Conservation (phyloP, 2,329 filamentous ascomycete genomes). For the Cladophialophora yegresii region DNA sequence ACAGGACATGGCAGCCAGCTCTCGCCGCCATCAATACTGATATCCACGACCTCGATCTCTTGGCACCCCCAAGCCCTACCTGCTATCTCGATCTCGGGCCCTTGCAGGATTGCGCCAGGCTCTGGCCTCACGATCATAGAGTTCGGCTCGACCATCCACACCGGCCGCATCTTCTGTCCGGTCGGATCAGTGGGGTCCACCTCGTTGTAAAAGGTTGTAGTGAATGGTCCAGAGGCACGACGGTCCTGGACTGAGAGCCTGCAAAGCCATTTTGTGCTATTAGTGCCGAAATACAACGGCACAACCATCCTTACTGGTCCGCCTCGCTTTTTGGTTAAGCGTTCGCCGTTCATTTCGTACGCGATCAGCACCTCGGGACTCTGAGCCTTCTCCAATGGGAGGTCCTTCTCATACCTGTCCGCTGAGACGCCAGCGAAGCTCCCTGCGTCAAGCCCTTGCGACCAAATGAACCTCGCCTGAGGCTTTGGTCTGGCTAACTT, state of each 20-base stretch:
- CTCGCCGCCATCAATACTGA: conserved; percentile 23
- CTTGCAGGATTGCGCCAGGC: conserved; percentile 19
- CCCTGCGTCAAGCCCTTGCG: conserved; percentile 31
- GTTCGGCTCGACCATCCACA: conserved; percentile 34
- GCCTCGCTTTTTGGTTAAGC: conserved; percentile 29
- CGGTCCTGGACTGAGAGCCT: conserved; percentile 27
- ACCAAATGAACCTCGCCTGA: conserved; percentile 29
- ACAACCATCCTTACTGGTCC: conserved; percentile 34
- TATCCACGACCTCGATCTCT: conserved; percentile 26
- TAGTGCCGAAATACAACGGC: conserved; percentile 34
- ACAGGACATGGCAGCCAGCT: conserved; percentile 19
- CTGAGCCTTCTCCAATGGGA: conserved; percentile 30
- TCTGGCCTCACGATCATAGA: conserved; percentile 31
- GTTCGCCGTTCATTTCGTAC: conserved; percentile 33
- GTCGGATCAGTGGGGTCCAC: conserved; percentile 28
- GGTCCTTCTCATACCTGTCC: conserved; percentile 34
- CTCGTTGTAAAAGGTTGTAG: conserved; percentile 34
- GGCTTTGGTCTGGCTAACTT: conserved; percentile 31
- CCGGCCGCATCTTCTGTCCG: conserved; percentile 25
- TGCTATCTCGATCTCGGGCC: conserved; percentile 21
- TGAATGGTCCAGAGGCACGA: conserved; percentile 30
- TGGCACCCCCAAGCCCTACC: conserved; percentile 32
- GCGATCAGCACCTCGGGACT: conserved; percentile 28
- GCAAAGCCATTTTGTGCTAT: conserved; percentile 34
- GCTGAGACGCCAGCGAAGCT: conserved; percentile 27